Evolutionary conservation across 2,329 filamentous ascomycete species (phyloP).

Genomic region (Westerdykella ornata): DNA sequence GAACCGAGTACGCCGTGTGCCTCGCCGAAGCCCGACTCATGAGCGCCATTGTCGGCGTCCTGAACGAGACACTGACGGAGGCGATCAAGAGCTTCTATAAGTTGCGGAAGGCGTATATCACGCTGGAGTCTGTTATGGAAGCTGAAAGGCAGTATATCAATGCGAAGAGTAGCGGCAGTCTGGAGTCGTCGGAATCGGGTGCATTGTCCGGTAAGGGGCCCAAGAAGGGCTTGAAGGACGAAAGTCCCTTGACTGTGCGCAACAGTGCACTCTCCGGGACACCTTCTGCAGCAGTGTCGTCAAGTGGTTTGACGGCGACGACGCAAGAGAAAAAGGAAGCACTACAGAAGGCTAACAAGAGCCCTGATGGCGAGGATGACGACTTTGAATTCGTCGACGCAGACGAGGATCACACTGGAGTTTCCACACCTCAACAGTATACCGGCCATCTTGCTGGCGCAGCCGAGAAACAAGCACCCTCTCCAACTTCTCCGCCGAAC

Average conservation of each 20-base stretch:
- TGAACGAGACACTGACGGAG: conserved; percentile 90
- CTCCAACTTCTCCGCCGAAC: conserved; percentile 16
- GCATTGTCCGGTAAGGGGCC: conserved; percentile 20
- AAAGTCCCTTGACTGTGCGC: conserved; percentile 6
- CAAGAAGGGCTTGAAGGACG: conserved; percentile 11
- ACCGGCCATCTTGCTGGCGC: conserved; percentile 39
- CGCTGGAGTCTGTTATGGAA: conserved; percentile 71
- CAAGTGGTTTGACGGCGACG: conserved; percentile 12
- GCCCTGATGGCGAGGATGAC: conserved; percentile 27
- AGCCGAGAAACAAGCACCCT: conserved; percentile 18
- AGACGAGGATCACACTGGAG: conserved; percentile 43
- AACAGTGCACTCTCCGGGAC: conserved; percentile 8
- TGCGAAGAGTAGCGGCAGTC: conserved; percentile 30
- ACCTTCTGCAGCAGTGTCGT: conserved; percentile 12
- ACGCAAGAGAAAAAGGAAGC: conserved; percentile 2
- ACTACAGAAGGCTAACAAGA: conserved; percentile 12
- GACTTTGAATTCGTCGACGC: conserved; percentile 53
- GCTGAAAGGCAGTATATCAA: conserved; percentile 59
- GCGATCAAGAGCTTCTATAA: conserved; percentile 90
- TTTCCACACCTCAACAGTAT: conserved; percentile 44
- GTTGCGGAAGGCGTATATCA: conserved; percentile 77
- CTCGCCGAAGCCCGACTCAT: conserved; percentile 83
- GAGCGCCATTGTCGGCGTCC: conserved; percentile 76
- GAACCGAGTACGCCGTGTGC: conserved; percentile 79
- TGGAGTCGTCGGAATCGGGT: conserved; percentile 18